phyloP scores from a whole-genome alignment of 2,329 filamentous ascomycete genomes.

The Pochonia chlamydosporia region DNA sequence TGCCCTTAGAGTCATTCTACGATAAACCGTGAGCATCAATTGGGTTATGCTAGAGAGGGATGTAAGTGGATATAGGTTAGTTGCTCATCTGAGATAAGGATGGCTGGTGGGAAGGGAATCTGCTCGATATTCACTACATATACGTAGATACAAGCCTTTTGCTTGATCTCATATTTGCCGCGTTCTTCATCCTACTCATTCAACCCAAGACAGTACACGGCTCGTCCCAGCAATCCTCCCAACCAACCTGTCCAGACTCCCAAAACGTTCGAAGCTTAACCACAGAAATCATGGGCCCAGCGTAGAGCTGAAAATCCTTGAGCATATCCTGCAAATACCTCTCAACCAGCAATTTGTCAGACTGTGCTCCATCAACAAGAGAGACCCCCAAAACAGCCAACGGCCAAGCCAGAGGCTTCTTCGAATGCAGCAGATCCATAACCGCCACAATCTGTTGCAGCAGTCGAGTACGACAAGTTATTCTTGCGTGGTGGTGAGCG shows the following conservation, averaged over 20 bases:
- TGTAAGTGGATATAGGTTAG: no score
- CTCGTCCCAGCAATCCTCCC: slow-evolving; percentile 7
- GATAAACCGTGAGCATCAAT: no score
- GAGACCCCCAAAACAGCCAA: slow-evolving; percentile 5
- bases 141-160: no score
- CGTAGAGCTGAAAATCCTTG: not conserved
- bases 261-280: slow-evolving; percentile 5
- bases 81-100: no score
- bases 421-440: not conserved
- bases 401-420: slow-evolving; percentile 3
- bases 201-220: slow-evolving; percentile 4
- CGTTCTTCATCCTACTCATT: no score
- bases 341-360: not conserved
- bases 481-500: not conserved
- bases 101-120: no score
- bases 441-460: slow-evolving; percentile 2
- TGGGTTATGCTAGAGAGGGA: no score
- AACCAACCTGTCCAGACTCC: slow-evolving; percentile 1
- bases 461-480: not conserved
- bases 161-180: no score
- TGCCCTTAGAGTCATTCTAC: no score
- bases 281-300: not conserved
- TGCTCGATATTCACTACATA: no score
- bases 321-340: not conserved
- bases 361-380: not conserved